phyloP scores from a whole-genome alignment of 169 alveolate species.

The Sarcocystis neurona region DNA sequence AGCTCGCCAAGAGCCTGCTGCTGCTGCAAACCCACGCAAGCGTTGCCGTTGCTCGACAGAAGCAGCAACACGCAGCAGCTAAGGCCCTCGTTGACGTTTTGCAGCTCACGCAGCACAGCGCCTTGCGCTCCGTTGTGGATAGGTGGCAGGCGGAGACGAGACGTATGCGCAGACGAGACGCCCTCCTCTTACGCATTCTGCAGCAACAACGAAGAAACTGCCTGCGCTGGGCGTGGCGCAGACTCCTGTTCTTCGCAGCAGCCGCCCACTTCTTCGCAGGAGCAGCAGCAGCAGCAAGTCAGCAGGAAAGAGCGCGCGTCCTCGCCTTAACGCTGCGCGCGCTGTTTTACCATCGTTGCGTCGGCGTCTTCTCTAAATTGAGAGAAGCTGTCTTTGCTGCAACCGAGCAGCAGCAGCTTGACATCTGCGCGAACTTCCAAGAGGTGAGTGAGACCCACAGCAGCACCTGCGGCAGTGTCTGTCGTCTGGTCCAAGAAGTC shows the following conservation, averaged over 20 bases:
- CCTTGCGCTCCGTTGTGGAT: too few relatives aligned
- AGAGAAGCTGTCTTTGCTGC: slow-evolving; percentile 22
- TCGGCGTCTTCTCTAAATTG: slow-evolving; percentile 19
- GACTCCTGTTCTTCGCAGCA: too few relatives aligned
- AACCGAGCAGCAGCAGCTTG: background rate
- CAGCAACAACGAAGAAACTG: too few relatives aligned
- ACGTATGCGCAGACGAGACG: too few relatives aligned
- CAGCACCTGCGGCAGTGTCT: too few relatives aligned
- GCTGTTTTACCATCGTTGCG: slow-evolving; percentile 11
- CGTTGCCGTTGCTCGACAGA: background rate
- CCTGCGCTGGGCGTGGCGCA: too few relatives aligned
- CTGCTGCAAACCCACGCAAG: background rate
- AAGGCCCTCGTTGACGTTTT: background rate
- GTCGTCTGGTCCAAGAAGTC: too few relatives aligned
- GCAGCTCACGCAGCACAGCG: too few relatives aligned
- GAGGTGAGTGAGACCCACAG: background rate
- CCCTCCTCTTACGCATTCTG: too few relatives aligned
- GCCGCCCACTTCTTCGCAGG: too few relatives aligned
- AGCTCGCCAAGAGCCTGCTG: background rate
- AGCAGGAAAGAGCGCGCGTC: background rate
- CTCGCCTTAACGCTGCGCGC: slow-evolving; percentile 28
- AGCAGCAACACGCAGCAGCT: slow-evolving; percentile 2
- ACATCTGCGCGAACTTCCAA: slow-evolving; percentile 40
- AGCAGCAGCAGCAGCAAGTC: background rate
- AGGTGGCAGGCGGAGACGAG: too few relatives aligned